A percentile compares a stretch with the other conserved stretches of the same genome.
phyloP scores from a whole-genome alignment of 2,329 filamentous ascomycete genomes.

The Aspergillus unguis region DNA sequence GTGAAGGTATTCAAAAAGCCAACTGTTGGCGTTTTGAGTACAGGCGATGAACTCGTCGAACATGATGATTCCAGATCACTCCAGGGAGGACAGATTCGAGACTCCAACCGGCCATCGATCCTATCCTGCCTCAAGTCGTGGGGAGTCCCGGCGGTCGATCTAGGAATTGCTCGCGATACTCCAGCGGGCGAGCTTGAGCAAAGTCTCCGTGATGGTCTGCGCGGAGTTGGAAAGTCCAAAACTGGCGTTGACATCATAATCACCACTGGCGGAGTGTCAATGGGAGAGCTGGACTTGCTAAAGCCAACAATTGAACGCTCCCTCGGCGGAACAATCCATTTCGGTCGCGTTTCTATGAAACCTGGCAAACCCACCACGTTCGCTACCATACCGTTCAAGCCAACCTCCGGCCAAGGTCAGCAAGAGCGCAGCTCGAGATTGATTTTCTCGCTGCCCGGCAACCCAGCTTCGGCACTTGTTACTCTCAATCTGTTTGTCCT shows the following conservation, averaged over 20 bases:
- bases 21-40: constrained; percentile 81
- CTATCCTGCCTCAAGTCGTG: constrained; percentile 71
- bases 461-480: constrained; percentile 88
- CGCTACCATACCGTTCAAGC: constrained; percentile 72
- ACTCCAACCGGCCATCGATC: constrained; percentile 87
- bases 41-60: constrained; percentile 87
- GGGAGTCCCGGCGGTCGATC: constrained; percentile 75
- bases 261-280: constrained; percentile 91
- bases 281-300: constrained; percentile 94
- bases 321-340: constrained; percentile 89
- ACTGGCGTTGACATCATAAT: constrained; percentile 71
- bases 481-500: constrained; percentile 93
- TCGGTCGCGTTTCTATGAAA: constrained; percentile 95
- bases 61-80: constrained; percentile 62
- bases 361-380: constrained; percentile 97
- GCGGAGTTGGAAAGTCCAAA: constrained; percentile 44
- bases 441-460: constrained; percentile 89
- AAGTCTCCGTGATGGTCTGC: constrained; percentile 70
- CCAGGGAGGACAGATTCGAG: constrained; percentile 78
- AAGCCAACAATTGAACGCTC: constrained; percentile 93
- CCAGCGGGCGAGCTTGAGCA: constrained; percentile 70
- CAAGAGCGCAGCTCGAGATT: constrained; percentile 61
- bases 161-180: constrained; percentile 67
- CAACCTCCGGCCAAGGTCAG: constrained; percentile 40
- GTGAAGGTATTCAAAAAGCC: constrained; percentile 74